These are phyloP conservation scores for Crucihimalaya himalaica DNA, from an alignment of 345 rosid genomes.

Conservation along the genomic window DNA sequence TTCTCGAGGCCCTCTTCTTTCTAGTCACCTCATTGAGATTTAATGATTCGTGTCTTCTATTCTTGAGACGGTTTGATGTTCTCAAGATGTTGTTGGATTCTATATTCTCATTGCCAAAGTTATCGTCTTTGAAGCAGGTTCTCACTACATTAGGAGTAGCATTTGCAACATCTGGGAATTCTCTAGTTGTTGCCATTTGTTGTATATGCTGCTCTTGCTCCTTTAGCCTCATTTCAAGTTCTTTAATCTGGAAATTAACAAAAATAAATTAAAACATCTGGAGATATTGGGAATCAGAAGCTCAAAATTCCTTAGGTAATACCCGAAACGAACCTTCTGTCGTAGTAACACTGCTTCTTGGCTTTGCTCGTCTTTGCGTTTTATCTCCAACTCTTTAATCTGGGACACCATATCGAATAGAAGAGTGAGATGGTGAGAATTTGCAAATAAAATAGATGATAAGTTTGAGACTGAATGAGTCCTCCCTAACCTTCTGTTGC, in stretches of 20 bases:
- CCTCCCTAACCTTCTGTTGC: conserved; percentile 60
- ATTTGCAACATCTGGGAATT: conserved; percentile 38
- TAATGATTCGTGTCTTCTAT: conserved; percentile 41
- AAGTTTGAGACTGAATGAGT: neutral
- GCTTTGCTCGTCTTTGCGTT: conserved; percentile 58
- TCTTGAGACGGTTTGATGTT: conserved; percentile 60
- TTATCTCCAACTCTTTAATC: conserved; percentile 70
- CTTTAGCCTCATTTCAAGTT: conserved; percentile 73
- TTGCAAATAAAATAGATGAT: neutral
- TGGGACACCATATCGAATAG: conserved; percentile 33
- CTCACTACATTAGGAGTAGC: conserved; percentile 62
- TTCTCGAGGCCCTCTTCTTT: conserved; percentile 71
- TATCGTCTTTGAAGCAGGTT: conserved; percentile 49
- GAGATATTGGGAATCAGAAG: neutral
- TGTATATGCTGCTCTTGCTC: conserved; percentile 68
- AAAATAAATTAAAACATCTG: neutral
- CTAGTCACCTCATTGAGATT: conserved; percentile 43
- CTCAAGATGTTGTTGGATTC: conserved; percentile 60
- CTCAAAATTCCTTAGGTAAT: neutral
- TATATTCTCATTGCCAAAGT: conserved; percentile 44
- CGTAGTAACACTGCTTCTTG: conserved; percentile 55
- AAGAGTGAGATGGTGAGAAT: neutral
- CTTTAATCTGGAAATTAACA: conserved; percentile 61
- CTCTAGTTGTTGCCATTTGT: conserved; percentile 39
- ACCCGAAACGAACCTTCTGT: conserved; percentile 47